Base-by-base conservation (phyloP, 2,329 filamentous ascomycete genomes). In the Penicillium sp. region DNA sequence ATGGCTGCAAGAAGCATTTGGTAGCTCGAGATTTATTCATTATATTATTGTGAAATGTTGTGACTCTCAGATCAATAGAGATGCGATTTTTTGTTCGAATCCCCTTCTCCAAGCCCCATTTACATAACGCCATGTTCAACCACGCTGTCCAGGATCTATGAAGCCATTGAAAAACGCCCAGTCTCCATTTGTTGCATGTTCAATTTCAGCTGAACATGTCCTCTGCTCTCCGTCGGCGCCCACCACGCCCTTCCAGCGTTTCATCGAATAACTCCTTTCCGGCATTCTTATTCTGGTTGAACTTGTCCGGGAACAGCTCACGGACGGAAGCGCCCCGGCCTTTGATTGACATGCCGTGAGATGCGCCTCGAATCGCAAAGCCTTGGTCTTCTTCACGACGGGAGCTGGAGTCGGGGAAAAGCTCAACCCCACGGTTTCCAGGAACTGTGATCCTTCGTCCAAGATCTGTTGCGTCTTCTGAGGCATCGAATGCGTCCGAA, bases 261-360 rank as follows among this genome's bases (percentile, higher is more conserved):
- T 84, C 81, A 1, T 80, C 79, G 63, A 90, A 88, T 15, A 90
- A 70, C 66, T 91, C 88, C 70, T 88, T 90, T 45, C 83, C 84
- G 2, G 80, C 72, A 65, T 89, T 89, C 59, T 58, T 69, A 18
- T 68, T 63, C 58, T 58, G 68, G 23, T 67, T 61, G 46, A 71
- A 81, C 59, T 84, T 87, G 15, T 79, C 78, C 0, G 87, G 87
- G 62, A 90, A 90, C 18, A 91, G 70, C 68, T 91, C 88, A 59
- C 82, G 85, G 2, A 79, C 81, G 6, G 83, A 84, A 2, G 78
- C 76, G 2, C 86, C 85, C 61, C 85, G 87, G 63, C 87, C 88
- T 65, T 88, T 90, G 68, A 90, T 90, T 10, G 79, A 76, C 57
- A 89, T 81, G 0, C 81, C 84, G 23, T 74, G 74, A 28, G 77